Evolutionary conservation across 768 basidiomycete genomes (phyloP), one percentile per base, ranked within the genome.

Genomic region (Calvatia gigantea): DNA sequence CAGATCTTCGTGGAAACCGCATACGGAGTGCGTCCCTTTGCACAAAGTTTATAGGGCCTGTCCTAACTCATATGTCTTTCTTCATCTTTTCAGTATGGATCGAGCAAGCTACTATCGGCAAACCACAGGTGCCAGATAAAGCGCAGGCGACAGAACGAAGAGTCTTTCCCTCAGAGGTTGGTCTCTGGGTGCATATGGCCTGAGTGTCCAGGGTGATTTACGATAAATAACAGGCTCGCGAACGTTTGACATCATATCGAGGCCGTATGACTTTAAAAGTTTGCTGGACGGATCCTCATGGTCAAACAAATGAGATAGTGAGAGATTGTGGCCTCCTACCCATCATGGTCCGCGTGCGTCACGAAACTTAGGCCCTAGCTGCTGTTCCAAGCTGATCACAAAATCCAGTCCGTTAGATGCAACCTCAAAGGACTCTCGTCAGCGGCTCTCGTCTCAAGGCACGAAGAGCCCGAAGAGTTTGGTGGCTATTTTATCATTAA

Each of bases 401-500:
- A 19, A 25, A 43, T 44, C 2, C 51, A 97, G 91, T 98, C 96
- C 7, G 86, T 84, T 19, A 79, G 96, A 56, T 99, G 97, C 67
- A 97, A 98, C 70, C 71, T 98, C n/a, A 86, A 86, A 42, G 80
- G 80, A 31, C 79, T 97, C 70, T 83, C 93, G 2, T 90, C 96
- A 7, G 81, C 88, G 7, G 88, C 93, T 43, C 85, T 99, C 42
- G 93, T 98, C 54, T 74, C 77, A 54, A 87, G 87, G 58, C 89
- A 96, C 67, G 97, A 99, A 78, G 97, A 99, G 65, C 87, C 97
- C 1, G 94, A 97, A 73, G 97, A 98, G 70, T 98, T 98, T 65
- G 97, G 97, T 50, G 97, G 96, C 27, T 98, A 99, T 73, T 99
- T 99, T 67, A 83, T 99, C 67, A 86, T 99, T 70, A 99, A 99